These are phyloP conservation scores for Fagopyrum tataricum DNA, from an alignment of 148 eudicot genomes.

Conservation along the genomic window DNA sequence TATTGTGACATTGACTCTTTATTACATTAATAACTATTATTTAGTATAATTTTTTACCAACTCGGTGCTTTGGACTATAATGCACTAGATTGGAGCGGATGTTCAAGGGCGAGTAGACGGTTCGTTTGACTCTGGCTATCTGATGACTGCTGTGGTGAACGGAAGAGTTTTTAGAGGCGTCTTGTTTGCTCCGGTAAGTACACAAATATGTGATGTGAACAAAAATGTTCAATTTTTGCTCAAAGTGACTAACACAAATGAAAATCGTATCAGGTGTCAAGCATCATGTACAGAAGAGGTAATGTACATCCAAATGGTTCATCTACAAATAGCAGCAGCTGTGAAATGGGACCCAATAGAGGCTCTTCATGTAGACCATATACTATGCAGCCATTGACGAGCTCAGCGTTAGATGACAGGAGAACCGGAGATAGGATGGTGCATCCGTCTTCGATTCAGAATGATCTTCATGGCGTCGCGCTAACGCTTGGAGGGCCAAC, in stretches of 20 bases:
- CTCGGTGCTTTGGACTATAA: neutral
- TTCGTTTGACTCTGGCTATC: conserved; percentile 77
- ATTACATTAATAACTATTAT: too few relatives aligned
- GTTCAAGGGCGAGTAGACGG: conserved; percentile 83
- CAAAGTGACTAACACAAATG: neutral
- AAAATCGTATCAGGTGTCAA: conserved; percentile 41
- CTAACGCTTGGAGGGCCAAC: conserved; percentile 73
- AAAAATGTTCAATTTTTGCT: neutral
- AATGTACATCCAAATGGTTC: neutral
- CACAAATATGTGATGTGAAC: neutral
- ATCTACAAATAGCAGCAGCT: conserved; percentile 8
- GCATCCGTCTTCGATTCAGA: neutral
- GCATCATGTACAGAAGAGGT: conserved; percentile 26
- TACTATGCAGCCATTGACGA: conserved; percentile 3
- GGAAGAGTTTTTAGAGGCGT: conserved; percentile 78
- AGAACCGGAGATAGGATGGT: neutral
- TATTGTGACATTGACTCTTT: too few relatives aligned
- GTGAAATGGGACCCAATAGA: conserved; percentile 17
- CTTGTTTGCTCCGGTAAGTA: conserved; percentile 62
- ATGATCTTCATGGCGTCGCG: conserved; percentile 69
- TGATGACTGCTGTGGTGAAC: conserved; percentile 78
- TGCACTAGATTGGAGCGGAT: conserved; percentile 68
- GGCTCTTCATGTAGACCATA: conserved; percentile 10
- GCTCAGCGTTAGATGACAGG: neutral
- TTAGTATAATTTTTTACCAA: too few relatives aligned